phyloP scores from a whole-genome alignment of 2,329 filamentous ascomycete species.

The Juglanconis oblonga region DNA sequence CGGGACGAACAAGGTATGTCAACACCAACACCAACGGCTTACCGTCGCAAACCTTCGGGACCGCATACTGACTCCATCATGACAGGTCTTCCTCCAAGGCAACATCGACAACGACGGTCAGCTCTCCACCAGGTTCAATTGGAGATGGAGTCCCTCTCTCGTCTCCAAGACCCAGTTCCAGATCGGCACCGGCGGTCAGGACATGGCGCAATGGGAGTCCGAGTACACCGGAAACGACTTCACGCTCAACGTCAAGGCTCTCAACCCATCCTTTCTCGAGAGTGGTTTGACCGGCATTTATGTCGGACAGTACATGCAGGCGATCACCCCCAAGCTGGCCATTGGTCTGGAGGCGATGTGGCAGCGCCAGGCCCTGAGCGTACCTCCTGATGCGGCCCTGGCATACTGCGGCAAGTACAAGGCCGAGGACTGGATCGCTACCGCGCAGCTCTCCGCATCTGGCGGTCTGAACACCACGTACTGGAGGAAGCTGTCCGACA shows the following conservation, averaged over 20 bases:
- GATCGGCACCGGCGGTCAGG: constrained; percentile 73
- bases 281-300: constrained; percentile 92
- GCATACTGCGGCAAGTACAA: constrained; percentile 94
- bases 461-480: constrained; percentile 87
- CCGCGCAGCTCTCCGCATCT: constrained; percentile 83
- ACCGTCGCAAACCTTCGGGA: not conserved
- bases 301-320: constrained; percentile 93
- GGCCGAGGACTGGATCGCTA: constrained; percentile 87
- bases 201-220: constrained; percentile 91
- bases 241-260: constrained; percentile 84
- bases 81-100: constrained; percentile 89
- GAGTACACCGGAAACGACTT: constrained; percentile 95
- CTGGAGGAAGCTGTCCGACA: constrained; percentile 90
- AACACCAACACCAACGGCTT: not conserved
- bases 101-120: constrained; percentile 91
- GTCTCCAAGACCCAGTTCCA: constrained; percentile 87
- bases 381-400: constrained; percentile 85
- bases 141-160: constrained; percentile 76
- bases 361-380: constrained; percentile 80
- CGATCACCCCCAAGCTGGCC: constrained; percentile 80
- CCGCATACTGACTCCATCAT: constrained; percentile 12
- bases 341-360: constrained; percentile 90
- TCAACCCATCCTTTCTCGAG: constrained; percentile 93
- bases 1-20: constrained; percentile 81
- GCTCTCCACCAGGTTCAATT: constrained; percentile 88